phyloP scores from a whole-genome alignment of 306 rosid genomes.

The Ormosia emarginata region DNA sequence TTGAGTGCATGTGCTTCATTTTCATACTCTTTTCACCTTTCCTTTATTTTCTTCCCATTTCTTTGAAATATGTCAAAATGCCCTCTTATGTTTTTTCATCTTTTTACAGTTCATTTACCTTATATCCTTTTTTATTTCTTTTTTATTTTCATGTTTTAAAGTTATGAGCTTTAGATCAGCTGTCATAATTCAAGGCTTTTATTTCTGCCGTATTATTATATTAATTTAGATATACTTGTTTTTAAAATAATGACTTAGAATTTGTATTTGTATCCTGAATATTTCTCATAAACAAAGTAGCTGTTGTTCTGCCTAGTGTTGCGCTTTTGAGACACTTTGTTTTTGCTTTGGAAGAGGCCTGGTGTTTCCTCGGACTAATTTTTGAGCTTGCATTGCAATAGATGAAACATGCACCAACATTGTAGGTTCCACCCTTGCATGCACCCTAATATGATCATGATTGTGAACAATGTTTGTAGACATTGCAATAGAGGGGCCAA shows the following conservation, averaged over 20 bases:
- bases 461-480: not conserved
- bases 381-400: not conserved
- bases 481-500: not conserved
- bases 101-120: too few relatives aligned
- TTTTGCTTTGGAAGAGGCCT: not conserved
- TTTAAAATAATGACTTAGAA: too few relatives aligned
- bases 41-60: not conserved
- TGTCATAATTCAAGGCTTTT: too few relatives aligned
- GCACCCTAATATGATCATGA: not conserved
- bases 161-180: not conserved
- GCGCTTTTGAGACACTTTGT: not conserved
- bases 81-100: too few relatives aligned
- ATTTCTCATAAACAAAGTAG: not conserved
- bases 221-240: too few relatives aligned
- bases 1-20: not conserved
- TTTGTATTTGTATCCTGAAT: too few relatives aligned
- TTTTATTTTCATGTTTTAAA: not conserved
- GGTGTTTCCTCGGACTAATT: not conserved
- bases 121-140: not conserved
- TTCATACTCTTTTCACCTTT: not conserved
- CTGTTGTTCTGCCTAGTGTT: not conserved
- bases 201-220: too few relatives aligned
- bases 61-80: too few relatives aligned
- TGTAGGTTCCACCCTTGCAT: slow-evolving; percentile 1
- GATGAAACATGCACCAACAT: not conserved